Evolutionary conservation across 2,329 filamentous ascomycete species (phyloP), one percentile per base, ranked within the genome.

Genomic region (Talaromyces pinophilus): DNA sequence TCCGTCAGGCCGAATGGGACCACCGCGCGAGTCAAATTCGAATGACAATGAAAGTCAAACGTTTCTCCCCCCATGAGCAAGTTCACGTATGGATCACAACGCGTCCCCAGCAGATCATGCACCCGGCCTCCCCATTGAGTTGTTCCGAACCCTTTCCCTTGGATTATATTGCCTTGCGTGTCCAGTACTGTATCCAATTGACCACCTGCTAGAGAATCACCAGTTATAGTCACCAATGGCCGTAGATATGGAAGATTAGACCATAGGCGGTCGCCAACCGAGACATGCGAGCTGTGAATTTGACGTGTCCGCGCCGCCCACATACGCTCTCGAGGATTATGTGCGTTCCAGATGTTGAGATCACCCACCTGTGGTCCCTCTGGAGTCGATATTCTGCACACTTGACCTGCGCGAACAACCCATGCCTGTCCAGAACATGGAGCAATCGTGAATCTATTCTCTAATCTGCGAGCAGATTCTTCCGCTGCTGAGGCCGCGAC

Each of bases 61-160:
- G 83, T 83, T 60, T 86, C 83, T n/a, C 87, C 88, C 3, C 85
- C 87, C 62, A 96, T 85, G 69, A 95, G 84, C 44, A 86, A 82
- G 75, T 92, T 92, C 74, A 95, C 89, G 75, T 95, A 96, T 1
- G 92, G 92, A 40, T 95, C 92, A 77, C 92, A 96, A 52, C 92
- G 83, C 30, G 92, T 96, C 42, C 92, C 92, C 3, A 96, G 81
- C 25, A 96, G 81, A 79, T 96, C 92, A 80, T 96, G 92, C 44
- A 91, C 84, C 66, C 87, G 79, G 60, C 91, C 83, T 72, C 91
- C 88, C 73, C 88, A 83, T 73, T 85, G 71, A 19, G 76, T 74
- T 7, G 72, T 75, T 30, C 73, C 73, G 82, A 63, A 83, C 72
- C 69, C 71, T 30, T 68, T 70, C 7, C 92, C 72, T 19, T 71